Percentiles rank a stretch among this genome's conserved stretches.
Evolutionary conservation across 2,329 filamentous ascomycete genomes (phyloP).

Genomic region (Cercospora brassicicola): DNA sequence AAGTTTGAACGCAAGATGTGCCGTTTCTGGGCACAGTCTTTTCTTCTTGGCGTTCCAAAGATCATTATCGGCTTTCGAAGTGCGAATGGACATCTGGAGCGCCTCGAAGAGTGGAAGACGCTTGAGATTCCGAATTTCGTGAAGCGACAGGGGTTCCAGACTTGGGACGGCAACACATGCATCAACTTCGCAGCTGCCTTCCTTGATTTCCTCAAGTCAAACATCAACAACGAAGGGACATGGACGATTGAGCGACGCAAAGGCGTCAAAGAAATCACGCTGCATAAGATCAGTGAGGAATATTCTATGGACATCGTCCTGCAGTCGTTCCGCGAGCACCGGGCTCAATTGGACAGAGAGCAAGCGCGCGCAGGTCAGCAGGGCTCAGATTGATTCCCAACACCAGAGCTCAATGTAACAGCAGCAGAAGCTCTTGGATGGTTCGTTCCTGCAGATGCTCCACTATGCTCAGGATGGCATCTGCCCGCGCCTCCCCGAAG

Average conservation of each 20-base stretch:
- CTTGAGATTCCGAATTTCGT: constrained; percentile 74
- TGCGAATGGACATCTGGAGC: constrained; percentile 67
- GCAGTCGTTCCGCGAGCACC: constrained; percentile 16
- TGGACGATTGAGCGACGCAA: constrained; percentile 74
- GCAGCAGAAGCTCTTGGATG: not conserved
- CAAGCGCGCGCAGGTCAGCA: not conserved
- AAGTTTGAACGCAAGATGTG: constrained; percentile 82
- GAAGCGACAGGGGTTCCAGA: constrained; percentile 61
- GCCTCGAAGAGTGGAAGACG: constrained; percentile 77
- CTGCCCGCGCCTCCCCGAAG: constrained; percentile 27
- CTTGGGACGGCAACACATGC: constrained; percentile 90
- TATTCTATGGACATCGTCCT: constrained; percentile 22
- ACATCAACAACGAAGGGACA: constrained; percentile 64
- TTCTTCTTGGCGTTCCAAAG: constrained; percentile 86
- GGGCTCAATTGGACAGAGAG: constrained; percentile 9
- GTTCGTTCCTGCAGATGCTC: constrained; percentile 26
- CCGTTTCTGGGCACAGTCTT: constrained; percentile 96
- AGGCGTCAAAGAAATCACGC: constrained; percentile 65
- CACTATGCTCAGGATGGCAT: constrained; percentile 28
- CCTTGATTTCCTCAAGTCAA: constrained; percentile 55
- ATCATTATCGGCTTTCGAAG: constrained; percentile 88
- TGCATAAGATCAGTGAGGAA: constrained; percentile 59
- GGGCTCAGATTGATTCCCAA: not conserved
- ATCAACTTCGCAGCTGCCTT: constrained; percentile 85
- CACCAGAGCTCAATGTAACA: not conserved